Conservation (phyloP, 208 protist genomes). For the Wallacemonas sp. region DNA sequence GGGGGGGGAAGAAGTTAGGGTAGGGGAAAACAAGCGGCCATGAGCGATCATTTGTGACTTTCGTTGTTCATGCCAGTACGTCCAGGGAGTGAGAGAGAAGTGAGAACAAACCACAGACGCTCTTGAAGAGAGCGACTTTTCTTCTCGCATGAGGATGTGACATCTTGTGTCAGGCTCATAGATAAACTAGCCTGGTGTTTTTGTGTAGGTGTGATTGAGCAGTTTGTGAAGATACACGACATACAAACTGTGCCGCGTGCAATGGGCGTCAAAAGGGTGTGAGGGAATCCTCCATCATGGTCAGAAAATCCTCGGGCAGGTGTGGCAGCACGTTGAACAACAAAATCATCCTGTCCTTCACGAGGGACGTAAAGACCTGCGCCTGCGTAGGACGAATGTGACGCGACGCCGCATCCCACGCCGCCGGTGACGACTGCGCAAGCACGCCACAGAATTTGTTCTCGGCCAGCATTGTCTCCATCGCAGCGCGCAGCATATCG, state of each 20-base stretch:
- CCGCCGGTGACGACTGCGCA: conserved; percentile 18
- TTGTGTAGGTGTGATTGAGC: no score
- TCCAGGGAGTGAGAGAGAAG: no score
- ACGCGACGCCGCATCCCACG: conserved; percentile 41
- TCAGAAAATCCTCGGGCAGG: conserved; percentile 52
- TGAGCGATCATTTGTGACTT: not conserved
- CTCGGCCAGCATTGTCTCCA: conserved; percentile 56
- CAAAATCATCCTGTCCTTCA: conserved; percentile 41
- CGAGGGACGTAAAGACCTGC: conserved; percentile 18
- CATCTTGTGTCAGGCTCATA: no score
- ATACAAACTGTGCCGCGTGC: not conserved
- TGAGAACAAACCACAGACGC: no score
- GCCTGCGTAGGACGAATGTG: conserved; percentile 34
- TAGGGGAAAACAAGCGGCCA: not conserved
- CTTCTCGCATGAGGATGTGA: no score
- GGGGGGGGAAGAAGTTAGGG: not conserved
- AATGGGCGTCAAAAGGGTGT: not conserved
- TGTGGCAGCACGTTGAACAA: conserved; percentile 78
- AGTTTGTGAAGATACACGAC: no score
- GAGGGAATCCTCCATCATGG: conserved; percentile 30
- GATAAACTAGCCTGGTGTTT: no score
- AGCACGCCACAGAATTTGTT: conserved; percentile 76
- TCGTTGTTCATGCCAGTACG: no score
- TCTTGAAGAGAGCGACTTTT: no score
- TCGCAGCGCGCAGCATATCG: conserved; percentile 46